Evolutionary conservation across 805 yeast species (phyloP), one percentile per base, ranked within the genome.

Genomic region (Candida golubevii): DNA sequence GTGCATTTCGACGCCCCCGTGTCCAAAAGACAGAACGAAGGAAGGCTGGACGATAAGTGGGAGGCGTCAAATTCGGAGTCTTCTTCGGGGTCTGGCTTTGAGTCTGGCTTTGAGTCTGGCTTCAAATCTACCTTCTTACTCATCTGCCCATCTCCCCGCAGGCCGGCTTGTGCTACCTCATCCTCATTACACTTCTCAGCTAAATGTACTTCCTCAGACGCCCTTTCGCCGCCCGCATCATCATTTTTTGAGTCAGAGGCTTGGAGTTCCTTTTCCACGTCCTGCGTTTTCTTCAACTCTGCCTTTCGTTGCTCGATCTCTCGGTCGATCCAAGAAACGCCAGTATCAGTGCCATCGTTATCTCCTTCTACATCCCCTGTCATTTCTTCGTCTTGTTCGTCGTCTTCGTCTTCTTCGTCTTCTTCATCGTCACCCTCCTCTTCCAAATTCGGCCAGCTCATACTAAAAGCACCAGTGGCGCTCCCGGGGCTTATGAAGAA

Each of bases 401-500:
- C 80, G 13, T 71, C 80, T 13, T 72, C 81, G 8, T 71, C 75
- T 9, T 62, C 60, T 35, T 66, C 78, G 6, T 60, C 66, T 18
- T 51, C 58, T 2, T 60, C 65, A 4, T 60, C 67, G 3, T 74
- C 72, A 3, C 75, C 82, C 1, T 59, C 65, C 14, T 76, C 80
- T 2, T 72, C 75, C 7, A 70, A 73, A 46, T 82, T 82, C 66
- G 82, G 79, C 56, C 82, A 83, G 39, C 62, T 66, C 29, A 85
- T 76, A 35, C 77, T 75, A 52, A 77, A 80, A 0, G 97, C 97
- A 26, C 99, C 99, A 0, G 97, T 90, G 35, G 95, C 95, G 59
- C 95, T 85, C 0, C 99, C 99, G 0, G 99, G 98, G 61, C 88
- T 91, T n/a, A 93, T 77, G 58, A 93, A 93, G 62, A 90, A 88